phyloP scores from a whole-genome alignment of 192 early-diverging fungal species.

The Kickxella alabastrina region DNA sequence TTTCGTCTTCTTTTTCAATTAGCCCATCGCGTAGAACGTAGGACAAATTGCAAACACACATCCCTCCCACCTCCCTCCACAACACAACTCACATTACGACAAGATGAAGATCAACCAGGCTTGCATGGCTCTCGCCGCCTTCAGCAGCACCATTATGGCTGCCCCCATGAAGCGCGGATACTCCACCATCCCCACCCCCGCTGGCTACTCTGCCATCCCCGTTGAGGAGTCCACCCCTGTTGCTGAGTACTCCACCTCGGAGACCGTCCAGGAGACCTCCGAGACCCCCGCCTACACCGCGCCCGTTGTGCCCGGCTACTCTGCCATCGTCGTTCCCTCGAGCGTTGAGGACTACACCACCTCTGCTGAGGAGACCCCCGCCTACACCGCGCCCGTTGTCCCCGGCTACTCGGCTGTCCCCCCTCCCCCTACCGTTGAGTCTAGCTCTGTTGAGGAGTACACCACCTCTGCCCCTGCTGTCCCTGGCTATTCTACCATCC shows the following conservation, averaged over 20 bases:
- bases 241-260: background rate
- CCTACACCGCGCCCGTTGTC: background rate
- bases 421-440: too few relatives aligned
- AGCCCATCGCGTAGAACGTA: constrained; percentile 38
- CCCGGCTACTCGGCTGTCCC: constrained; percentile 4
- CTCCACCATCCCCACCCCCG: constrained; percentile 11
- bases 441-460: background rate
- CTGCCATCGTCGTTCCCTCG: background rate
- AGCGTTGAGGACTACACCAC: constrained; percentile 9
- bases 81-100: constrained; percentile 38
- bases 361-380: constrained; percentile 7
- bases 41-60: constrained; percentile 29
- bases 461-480: background rate
- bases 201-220: constrained; percentile 4
- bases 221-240: constrained; percentile 1
- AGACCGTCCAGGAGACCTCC: background rate
- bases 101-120: constrained; percentile 53
- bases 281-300: constrained; percentile 6
- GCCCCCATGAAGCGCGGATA: constrained; percentile 44
- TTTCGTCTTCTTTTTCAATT: constrained; percentile 9
- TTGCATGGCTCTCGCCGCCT: constrained; percentile 46
- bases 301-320: background rate
- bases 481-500: background rate
- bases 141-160: constrained; percentile 40
- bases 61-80: constrained; percentile 8